Evolutionary conservation across 345 rosid genomes (phyloP).

Genomic region (Pelargonium nanum): DNA sequence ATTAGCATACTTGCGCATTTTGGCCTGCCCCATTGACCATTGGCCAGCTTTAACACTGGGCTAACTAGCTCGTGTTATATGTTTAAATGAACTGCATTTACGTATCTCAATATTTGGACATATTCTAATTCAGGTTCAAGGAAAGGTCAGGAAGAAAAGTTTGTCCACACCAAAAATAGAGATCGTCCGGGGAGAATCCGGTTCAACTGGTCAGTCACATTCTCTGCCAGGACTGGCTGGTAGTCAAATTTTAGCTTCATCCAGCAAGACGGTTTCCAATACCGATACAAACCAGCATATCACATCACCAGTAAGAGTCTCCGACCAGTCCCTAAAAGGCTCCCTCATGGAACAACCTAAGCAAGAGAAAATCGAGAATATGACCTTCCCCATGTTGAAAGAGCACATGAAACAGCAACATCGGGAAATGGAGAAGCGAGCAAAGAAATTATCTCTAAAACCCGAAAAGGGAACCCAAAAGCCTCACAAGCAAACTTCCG

Average conservation of each 20-base stretch:
- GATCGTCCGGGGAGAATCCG: slow-evolving; percentile 11
- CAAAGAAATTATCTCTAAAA: slow-evolving; percentile 12
- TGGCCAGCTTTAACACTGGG: too few relatives aligned
- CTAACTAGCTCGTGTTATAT: background rate
- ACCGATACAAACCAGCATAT: background rate
- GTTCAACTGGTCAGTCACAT: slow-evolving; percentile 6
- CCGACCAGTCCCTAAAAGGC: slow-evolving; percentile 1
- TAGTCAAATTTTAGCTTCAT: background rate
- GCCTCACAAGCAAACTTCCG: slow-evolving; percentile 6
- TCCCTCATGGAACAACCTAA: slow-evolving; percentile 8
- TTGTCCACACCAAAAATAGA: slow-evolving; percentile 3
- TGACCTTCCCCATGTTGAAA: slow-evolving; percentile 9
- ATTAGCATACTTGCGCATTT: too few relatives aligned
- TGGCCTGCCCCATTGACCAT: too few relatives aligned
- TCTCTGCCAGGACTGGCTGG: background rate
- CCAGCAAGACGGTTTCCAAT: background rate
- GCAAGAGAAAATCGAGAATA: slow-evolving; percentile 16
- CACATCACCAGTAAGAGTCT: slow-evolving; percentile 6
- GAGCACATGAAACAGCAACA: slow-evolving; percentile 17
- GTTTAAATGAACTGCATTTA: background rate
- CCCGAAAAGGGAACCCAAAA: slow-evolving; percentile 13
- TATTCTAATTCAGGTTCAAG: background rate
- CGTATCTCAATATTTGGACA: background rate
- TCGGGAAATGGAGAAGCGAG: slow-evolving; percentile 11
- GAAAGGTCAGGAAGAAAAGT: slow-evolving; percentile 11